Evolutionary conservation across 495 filamentous ascomycete genomes (phyloP), one percentile per base, ranked within the genome.

Genomic region (Tuber indicum): DNA sequence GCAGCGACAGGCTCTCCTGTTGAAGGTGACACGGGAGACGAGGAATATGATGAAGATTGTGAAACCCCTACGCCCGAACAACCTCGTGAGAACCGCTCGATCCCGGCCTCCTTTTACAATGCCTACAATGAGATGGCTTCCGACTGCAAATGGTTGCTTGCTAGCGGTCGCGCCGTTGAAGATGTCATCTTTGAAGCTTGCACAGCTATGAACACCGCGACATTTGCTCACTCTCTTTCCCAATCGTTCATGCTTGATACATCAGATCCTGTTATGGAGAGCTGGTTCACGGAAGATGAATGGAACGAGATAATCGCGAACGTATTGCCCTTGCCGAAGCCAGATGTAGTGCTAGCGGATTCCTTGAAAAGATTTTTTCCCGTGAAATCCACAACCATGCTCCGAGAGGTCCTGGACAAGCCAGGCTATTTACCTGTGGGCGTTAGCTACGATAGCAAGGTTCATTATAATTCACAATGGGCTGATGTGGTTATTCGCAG

Each of bases 181-280:
- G 43, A 32, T 14, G 52, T 81, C 45, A 75, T 81, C 36, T 77
- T 76, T 44, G 26, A 75, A 16, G 26, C 58, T 7, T 77, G 79
- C 44, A 58, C 44, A 17, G 72, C 66, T 0, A 77, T 81, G 75
- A 72, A 80, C 74, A 72, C 73, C 14, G 70, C 80, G 6, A 49
- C 69, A 14, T 81, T 81, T 43, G 70, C 78, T 19, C 76, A 76
- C 36, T 77, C 78, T 4, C 72, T 81, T n/a, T 46, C 71, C 21
- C 79, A 73, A 32, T 81, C 79, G 21, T 81, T 81, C 45, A 72
- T 81, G 36, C 58, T 81, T 10, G 79, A 81, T 44, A 32, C 70
- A 46, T 77, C 75, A 3, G 79, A 81, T 73, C 17, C 46, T 21
- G 71, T 26, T 26, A 72, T 77, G 52, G 17, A 70, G 45, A 36